phyloP scores from a whole-genome alignment of 2,329 filamentous ascomycete genomes.

The Hypoxylon sp. region DNA sequence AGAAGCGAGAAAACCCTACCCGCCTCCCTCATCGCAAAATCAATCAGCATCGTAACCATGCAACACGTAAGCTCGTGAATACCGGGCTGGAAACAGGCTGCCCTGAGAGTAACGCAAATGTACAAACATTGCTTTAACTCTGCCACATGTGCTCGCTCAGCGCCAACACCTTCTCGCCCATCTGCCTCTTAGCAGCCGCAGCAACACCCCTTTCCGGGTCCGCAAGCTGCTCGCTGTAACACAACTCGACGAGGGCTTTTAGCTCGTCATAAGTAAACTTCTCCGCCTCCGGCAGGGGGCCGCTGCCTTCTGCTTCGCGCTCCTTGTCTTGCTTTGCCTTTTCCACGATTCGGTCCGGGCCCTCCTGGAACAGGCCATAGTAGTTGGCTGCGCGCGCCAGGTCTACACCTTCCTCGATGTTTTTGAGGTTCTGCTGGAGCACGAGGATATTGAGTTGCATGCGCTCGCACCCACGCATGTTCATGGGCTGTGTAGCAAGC shows the following conservation, averaged over 20 bases:
- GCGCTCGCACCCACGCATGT: slow-evolving; percentile 82
- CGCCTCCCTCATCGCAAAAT: slow-evolving; percentile 2
- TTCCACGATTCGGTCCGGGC: slow-evolving; percentile 73
- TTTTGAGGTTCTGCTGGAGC: slow-evolving; percentile 95
- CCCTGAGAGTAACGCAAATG: slow-evolving; percentile 10
- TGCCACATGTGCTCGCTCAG: slow-evolving; percentile 82
- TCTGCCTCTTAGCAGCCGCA: slow-evolving; percentile 74
- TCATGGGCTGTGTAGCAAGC: slow-evolving; percentile 82
- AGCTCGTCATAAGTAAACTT: slow-evolving; percentile 75
- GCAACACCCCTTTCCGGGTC: slow-evolving; percentile 77
- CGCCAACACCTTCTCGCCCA: slow-evolving; percentile 77
- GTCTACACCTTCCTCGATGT: slow-evolving; percentile 80
- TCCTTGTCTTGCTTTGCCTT: slow-evolving; percentile 67
- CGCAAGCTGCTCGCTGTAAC: slow-evolving; percentile 75
- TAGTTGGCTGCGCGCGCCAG: slow-evolving; percentile 75
- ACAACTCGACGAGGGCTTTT: slow-evolving; percentile 74
- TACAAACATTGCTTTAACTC: slow-evolving; percentile 53
- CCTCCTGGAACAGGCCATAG: slow-evolving; percentile 76
- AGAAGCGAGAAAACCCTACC: neutral
- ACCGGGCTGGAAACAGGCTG: slow-evolving; percentile 1
- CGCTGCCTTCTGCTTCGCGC: slow-evolving; percentile 52
- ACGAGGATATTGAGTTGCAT: slow-evolving; percentile 96
- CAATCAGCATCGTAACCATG: slow-evolving; percentile 4
- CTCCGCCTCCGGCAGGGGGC: slow-evolving; percentile 55
- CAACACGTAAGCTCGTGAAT: slow-evolving; percentile 13